Conservation (phyloP, 495 filamentous ascomycete species). For the Penicillium longicatenatum region DNA sequence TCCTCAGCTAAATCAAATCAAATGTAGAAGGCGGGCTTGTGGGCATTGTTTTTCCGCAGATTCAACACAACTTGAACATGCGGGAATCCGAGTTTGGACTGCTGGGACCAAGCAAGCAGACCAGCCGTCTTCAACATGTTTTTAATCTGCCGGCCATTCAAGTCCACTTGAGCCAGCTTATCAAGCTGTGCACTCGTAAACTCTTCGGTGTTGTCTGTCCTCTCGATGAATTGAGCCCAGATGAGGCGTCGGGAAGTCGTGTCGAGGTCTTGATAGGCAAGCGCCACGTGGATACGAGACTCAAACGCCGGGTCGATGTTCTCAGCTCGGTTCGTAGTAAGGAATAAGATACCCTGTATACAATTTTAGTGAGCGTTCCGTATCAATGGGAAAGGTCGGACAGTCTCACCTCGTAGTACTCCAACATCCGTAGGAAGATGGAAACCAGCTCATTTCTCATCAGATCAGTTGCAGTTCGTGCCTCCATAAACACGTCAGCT, state of each 20-base stretch:
- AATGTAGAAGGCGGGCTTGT: slow-evolving; percentile 2
- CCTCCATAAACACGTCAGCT: slow-evolving; percentile 50
- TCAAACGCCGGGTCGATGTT: slow-evolving; percentile 54
- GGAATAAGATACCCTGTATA: slow-evolving; percentile 62
- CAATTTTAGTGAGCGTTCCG: slow-evolving; percentile 4
- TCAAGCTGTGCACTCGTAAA: slow-evolving; percentile 36
- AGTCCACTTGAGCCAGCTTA: slow-evolving; percentile 15
- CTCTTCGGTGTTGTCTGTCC: slow-evolving; percentile 12
- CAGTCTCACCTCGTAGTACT: slow-evolving; percentile 49
- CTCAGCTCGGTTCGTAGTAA: slow-evolving; percentile 56
- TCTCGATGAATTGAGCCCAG: slow-evolving; percentile 32
- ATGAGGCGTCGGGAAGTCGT: slow-evolving; percentile 27
- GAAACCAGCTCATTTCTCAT: slow-evolving; percentile 48
- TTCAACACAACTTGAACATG: slow-evolving; percentile 23
- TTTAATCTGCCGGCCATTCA: slow-evolving; percentile 51
- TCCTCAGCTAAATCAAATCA: neutral
- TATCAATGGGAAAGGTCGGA: neutral
- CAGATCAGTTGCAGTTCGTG: slow-evolving; percentile 33
- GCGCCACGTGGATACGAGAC: slow-evolving; percentile 51
- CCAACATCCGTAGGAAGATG: slow-evolving; percentile 53
- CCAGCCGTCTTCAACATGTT: slow-evolving; percentile 51
- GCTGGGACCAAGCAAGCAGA: slow-evolving; percentile 28
- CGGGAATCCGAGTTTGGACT: slow-evolving; percentile 14
- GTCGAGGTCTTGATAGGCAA: slow-evolving; percentile 50
- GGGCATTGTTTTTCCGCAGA: slow-evolving; percentile 11